Evolutionary conservation across 2,329 filamentous ascomycete species (phyloP), one percentile per base, ranked within the genome.

Genomic region (Iodosphaeria phyllophila): DNA sequence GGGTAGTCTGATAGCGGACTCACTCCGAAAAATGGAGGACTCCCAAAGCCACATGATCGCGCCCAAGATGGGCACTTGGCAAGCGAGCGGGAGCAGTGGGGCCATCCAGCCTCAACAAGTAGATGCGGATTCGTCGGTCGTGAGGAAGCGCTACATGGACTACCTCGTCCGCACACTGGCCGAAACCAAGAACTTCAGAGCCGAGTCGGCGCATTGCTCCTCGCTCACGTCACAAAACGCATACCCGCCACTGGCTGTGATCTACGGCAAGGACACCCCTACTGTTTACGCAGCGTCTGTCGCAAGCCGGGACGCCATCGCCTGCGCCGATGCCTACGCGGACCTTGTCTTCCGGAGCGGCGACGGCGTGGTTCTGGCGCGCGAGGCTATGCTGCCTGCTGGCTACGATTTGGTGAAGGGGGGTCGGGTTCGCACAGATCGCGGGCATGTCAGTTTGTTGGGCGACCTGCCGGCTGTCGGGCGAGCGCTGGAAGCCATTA

Each of bases 301-400:
- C 1, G 53, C 64, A 9, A 68, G 69, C 3, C 58, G 64, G 4
- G 82, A 86, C 27, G 71, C 64, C 0, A 92, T 93, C 35, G 64
- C 70, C 24, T 68, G 70, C 31, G 56, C 68, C 0, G 80, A 91
- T 46, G 74, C 70, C 1, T 93, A 92, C 44, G 82, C 92, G 35
- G 74, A 91, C 37, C 58, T 95, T 3, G 66, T 80, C 0, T 93
- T 93, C 50, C 75, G 77, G 1, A 74, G 74, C 13, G 83, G 84
- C 3, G 84, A 95, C 43, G 86, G 84, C 0, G 84, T 95, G 0
- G 82, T 86, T 27, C 60, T 93, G 5, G 79, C 84, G 0, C 69
- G 69, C 25, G 79, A 86, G 32, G 77, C 83, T 0, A 86, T 91
- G 78, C 49, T 91, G 21, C 84, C 84, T 0, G 52, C 65, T 3